A percentile compares a stretch with the other conserved stretches of the same genome.
phyloP scores from a whole-genome alignment of 2,329 filamentous ascomycete species.

The Zasmidium angulare region DNA sequence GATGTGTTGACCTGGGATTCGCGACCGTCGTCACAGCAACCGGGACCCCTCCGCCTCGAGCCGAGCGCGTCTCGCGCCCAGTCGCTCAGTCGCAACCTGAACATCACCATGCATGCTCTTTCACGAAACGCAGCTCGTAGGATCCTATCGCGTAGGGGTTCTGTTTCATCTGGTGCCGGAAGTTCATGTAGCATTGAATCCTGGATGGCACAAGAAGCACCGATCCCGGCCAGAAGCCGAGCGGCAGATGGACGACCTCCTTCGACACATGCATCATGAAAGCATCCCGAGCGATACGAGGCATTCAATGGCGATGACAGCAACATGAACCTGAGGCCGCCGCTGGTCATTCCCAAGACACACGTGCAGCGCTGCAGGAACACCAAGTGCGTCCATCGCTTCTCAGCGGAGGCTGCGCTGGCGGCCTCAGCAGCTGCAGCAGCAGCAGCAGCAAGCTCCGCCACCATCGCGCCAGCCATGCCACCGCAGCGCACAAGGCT shows the following conservation, averaged over 20 bases:
- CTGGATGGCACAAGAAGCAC: too few species aligned
- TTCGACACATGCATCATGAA: background rate
- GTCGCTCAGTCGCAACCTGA: too few species aligned
- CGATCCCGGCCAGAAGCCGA: background rate
- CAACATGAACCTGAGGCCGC: background rate
- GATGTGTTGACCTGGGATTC: too few species aligned
- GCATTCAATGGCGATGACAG: background rate
- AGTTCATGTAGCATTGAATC: too few species aligned
- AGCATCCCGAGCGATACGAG: background rate
- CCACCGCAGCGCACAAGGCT: background rate
- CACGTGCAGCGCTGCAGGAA: slow-evolving; percentile 1
- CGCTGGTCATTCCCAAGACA: background rate
- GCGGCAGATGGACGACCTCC: background rate
- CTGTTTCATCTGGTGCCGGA: too few species aligned
- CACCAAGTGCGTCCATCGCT: too few species aligned
- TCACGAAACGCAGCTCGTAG: too few species aligned
- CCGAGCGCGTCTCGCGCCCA: too few species aligned
- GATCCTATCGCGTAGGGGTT: too few species aligned
- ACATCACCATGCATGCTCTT: too few species aligned
- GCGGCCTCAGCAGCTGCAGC: background rate
- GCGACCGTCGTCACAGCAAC: too few species aligned
- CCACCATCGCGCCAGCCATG: background rate
- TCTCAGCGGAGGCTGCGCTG: background rate
- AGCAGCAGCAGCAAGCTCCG: background rate
- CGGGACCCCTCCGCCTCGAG: too few species aligned